Evolutionary conservation across 1,139 yeast species (phyloP).

Genomic region (Debaryomyces coudertii): DNA sequence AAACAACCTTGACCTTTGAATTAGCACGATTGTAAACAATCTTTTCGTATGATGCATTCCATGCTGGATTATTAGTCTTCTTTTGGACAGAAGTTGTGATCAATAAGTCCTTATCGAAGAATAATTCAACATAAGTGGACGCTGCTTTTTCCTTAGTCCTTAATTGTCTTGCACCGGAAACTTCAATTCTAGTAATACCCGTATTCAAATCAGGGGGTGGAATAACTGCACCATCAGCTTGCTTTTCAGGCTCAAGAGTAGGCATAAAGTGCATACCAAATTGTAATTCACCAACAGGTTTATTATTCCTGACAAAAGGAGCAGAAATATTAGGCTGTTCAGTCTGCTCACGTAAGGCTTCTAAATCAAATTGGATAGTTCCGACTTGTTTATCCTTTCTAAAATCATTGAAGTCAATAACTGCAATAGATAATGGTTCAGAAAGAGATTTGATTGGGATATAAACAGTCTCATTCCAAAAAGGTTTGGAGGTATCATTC

Average conservation of each 20-base stretch:
- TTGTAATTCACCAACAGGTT: slow-evolving; percentile 72
- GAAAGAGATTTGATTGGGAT: slow-evolving; percentile 74
- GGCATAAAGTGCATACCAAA: slow-evolving; percentile 80
- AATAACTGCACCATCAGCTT: slow-evolving; percentile 82
- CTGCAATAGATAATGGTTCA: slow-evolving; percentile 74
- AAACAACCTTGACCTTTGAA: slow-evolving; percentile 63
- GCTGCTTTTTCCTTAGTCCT: slow-evolving; percentile 48
- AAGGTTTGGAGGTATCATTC: slow-evolving; percentile 67
- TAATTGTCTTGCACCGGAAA: slow-evolving; percentile 56
- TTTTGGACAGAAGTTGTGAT: slow-evolving; percentile 61
- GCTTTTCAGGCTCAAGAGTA: slow-evolving; percentile 70
- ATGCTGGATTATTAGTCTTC: slow-evolving; percentile 68
- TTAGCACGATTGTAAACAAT: slow-evolving; percentile 76
- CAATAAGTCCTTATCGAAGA: slow-evolving; percentile 61
- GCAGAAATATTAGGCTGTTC: slow-evolving; percentile 55
- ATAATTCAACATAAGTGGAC: slow-evolving; percentile 72
- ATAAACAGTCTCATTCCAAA: slow-evolving; percentile 79
- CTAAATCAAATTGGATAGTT: slow-evolving; percentile 73
- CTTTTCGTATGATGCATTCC: slow-evolving; percentile 67
- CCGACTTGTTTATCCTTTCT: slow-evolving; percentile 86
- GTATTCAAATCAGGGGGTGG: slow-evolving; percentile 94
- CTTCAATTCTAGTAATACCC: slow-evolving; percentile 72
- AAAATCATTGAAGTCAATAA: slow-evolving; percentile 74
- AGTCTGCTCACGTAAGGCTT: slow-evolving; percentile 58
- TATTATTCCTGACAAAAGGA: slow-evolving; percentile 74